Evolutionary conservation across 2,329 filamentous ascomycete species (phyloP), one percentile per base, ranked within the genome.

Genomic region (Apiospora malaysiana): DNA sequence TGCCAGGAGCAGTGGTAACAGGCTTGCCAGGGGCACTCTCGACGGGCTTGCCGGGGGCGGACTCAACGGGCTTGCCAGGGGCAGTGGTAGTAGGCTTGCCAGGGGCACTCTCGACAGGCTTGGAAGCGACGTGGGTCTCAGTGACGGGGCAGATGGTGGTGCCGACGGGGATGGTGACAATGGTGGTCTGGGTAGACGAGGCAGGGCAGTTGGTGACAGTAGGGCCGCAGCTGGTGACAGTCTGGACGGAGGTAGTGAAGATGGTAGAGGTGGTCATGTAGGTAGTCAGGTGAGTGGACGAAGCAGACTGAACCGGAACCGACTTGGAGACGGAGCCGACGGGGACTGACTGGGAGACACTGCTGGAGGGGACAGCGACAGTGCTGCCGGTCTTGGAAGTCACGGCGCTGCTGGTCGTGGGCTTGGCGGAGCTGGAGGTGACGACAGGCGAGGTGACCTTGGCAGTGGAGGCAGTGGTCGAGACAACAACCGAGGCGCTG

Each of bases 81-180:
- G 66, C 25, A 16, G n/a, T 16, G n/a, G 43, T 46, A 21, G 12
- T 66, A n/a, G 47, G 72, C 49, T 47, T 43, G 16, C 68, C 56
- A 45, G 70, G 51, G 45, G 73, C 71, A 45, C 70, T 59, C 37
- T 70, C 75, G 68, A 49, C 47, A 16, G 51, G 51, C 51, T 59
- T 59, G n/a, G 72, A 45, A 46, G 70, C n/a, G 18, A 68, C 56
- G 75, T 71, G 75, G 77, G 72, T 74, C 76, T 85, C 85, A n/a
- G 87, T 89, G 72, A 89, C 86, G 27, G 87, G 88, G 85, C 88
- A 90, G 77, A 90, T 78, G 51, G 89, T 91, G 73, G 90, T 91
- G 68, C 86, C 87, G 67, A 90, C 76, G 66, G 88, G 81, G 71
- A 91, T 78, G 8, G 86, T 89, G 71, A 87, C 83, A 2, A 87